Percentiles rank a stretch among this genome's conserved stretches.
These are phyloP conservation scores for Trichoderma polysporum DNA, from an alignment of 2,329 filamentous ascomycete species.

Conservation along the genomic window DNA sequence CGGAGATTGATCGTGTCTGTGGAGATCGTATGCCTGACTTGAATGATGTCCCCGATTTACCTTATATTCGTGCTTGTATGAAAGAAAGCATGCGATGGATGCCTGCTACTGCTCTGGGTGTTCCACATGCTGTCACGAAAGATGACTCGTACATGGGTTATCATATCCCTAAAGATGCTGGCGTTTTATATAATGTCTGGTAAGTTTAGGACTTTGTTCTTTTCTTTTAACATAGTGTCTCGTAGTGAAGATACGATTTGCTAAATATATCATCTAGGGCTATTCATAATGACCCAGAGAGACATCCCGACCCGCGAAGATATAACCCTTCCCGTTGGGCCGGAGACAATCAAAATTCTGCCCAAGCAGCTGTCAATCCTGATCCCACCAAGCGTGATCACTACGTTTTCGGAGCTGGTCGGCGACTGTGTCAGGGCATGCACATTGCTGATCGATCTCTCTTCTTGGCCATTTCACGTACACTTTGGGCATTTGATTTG, in stretches of 20 bases:
- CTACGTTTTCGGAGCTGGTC: slow-evolving; percentile 34
- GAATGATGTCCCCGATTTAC: slow-evolving; percentile 29
- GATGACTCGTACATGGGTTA: slow-evolving; percentile 18
- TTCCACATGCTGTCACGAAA: slow-evolving; percentile 39
- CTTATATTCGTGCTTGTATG: slow-evolving; percentile 32
- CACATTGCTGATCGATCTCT: slow-evolving; percentile 30
- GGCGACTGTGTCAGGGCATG: slow-evolving; percentile 33
- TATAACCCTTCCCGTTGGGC: slow-evolving; percentile 33
- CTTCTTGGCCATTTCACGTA: slow-evolving; percentile 38
- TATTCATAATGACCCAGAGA: slow-evolving; percentile 6
- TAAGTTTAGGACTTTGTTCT: not conserved
- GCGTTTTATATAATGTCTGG: slow-evolving; percentile 33
- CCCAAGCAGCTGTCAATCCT: slow-evolving; percentile 24
- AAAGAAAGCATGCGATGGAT: slow-evolving; percentile 31
- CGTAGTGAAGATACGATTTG: no score
- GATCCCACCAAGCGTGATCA: slow-evolving; percentile 24
- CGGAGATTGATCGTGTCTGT: slow-evolving; percentile 30
- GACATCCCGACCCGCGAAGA: slow-evolving; percentile 42
- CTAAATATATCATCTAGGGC: not conserved
- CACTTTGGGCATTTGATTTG: slow-evolving; percentile 46
- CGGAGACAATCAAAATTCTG: slow-evolving; percentile 1
- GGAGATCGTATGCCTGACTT: slow-evolving; percentile 32
- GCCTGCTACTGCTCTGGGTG: slow-evolving; percentile 30
- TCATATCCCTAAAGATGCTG: slow-evolving; percentile 23
- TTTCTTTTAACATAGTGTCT: no score